Evolutionary conservation across 345 rosid genomes (phyloP), one percentile per base, ranked within the genome.

Genomic region (Populus davidiana): DNA sequence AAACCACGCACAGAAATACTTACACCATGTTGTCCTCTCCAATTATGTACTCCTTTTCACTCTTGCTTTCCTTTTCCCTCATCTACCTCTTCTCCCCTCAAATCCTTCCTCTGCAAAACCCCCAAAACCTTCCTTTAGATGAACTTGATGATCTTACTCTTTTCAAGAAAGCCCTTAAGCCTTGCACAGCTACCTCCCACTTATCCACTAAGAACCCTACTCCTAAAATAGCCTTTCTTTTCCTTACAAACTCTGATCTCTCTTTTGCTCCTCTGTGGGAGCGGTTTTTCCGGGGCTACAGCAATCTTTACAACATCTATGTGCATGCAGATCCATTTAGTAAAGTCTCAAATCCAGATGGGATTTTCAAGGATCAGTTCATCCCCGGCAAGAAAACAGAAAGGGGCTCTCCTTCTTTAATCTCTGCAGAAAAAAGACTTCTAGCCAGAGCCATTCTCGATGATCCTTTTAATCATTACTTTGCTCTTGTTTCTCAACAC

Each of bases 181-280:
- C 81, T 23, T 72, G 76, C 72, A 70, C 77, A 59, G 82, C 84
- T 35, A 73, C 82, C 71, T 82, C 91, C 47, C 90, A 63, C 47
- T 50, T 88, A 13, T 76, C 85, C 33, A 74, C 83, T 76, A 71
- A 67, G 0, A 75, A 79, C 50, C 88, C 94, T 25, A 81, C 76
- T 8, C 94, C 96, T 1, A 94, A 90, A 79, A 90, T 94, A 79
- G 98, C 98, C 13, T 94, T 94, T 78, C 96, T 94, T 74, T 94
- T 94, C 89, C 91, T 94, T 49, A 94, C 98, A 0, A 92, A 92
- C 89, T 90, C 97, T 52, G 87, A 91, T 83, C 94, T 94, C 79
- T 76, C 83, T 52, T 92, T 94, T 80, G 83, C 91, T 3, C 98
- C 94, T 36, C 49, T 92, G 0, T 94, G 97, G 98, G 92, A 89